Evolutionary conservation across 2,329 filamentous ascomycete species (phyloP).

Genomic region (Phymatotrichopsis omnivora): DNA sequence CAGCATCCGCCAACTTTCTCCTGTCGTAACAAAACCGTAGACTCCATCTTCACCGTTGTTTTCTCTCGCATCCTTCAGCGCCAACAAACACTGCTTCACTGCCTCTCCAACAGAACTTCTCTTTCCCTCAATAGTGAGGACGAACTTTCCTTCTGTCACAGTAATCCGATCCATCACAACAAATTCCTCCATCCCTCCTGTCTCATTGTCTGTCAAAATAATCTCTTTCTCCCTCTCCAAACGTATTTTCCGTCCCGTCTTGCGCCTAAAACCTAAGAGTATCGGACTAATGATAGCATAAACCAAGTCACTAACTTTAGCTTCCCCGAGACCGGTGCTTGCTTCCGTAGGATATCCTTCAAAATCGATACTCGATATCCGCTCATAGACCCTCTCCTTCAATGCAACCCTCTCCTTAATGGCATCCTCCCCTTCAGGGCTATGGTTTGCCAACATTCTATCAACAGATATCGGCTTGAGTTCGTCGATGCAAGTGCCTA

Average conservation of each 20-base stretch:
- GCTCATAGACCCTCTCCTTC: conserved; percentile 13
- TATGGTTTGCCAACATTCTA: conserved; percentile 6
- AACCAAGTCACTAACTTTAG: conserved; percentile 4
- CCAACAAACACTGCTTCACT: too few species aligned
- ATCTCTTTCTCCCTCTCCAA: conserved; percentile 4
- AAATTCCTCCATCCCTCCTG: conserved; percentile 2
- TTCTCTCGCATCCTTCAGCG: too few species aligned
- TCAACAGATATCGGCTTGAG: conserved; percentile 7
- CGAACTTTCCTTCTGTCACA: conserved; percentile 5
- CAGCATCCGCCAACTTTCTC: conserved; percentile 7
- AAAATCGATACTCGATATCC: conserved; percentile 1
- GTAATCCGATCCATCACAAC: conserved; percentile 4
- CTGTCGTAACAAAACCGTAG: conserved; percentile 12
- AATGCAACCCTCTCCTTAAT: conserved; percentile 8
- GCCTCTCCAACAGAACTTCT: too few species aligned
- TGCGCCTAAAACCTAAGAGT: background rate
- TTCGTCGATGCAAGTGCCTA: conserved; percentile 2
- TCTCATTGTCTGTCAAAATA: background rate
- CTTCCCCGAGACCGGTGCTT: conserved; percentile 5
- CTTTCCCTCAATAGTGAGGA: conserved; percentile 6
- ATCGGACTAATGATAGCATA: background rate
- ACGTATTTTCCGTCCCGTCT: conserved; percentile 1
- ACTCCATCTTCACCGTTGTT: conserved; percentile 4
- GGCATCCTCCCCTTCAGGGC: background rate
- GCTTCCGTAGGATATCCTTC: conserved; percentile 7